Evolutionary conservation across 2,329 filamentous ascomycete genomes (phyloP), one percentile per base, ranked within the genome.

Genomic region (Paraphoma chrysanthemicola): DNA sequence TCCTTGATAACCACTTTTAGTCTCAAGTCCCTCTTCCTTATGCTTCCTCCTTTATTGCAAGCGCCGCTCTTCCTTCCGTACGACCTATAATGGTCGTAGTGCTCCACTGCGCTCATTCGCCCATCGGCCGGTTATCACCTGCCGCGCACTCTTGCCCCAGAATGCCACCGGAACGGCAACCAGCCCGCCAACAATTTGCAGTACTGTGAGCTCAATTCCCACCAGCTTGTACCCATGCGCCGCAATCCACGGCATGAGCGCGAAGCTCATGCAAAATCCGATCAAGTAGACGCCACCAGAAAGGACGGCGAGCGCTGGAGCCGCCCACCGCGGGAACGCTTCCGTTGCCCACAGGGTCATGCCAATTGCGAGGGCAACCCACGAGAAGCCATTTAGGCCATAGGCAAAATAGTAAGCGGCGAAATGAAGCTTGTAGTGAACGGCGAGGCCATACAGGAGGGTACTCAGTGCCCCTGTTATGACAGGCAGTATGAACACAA

Each of bases 161-260:
- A 74, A 73, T 0, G 68, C 69, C n/a, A 72, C 59, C 1, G 70
- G 71, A 31, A 72, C 30, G 4, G 63, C 62, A 3, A 73, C 54
- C 5, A 72, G 30, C 3, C 71, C 71, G 11, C 59, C 48, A 1
- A 64, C 44, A 16, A 79, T 52, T 59, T 81, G 58, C 60, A 79
- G 53, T 42, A 73, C 44, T 67, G 73, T 48, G 65, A 78, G 54
- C 60, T 80, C 48, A 62, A 78, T 56, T 45, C 74, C 62, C 44
- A 75, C 57, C 52, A 71, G 31, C 65, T 69, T 53, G 47, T 61
- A 70, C 0, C 69, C 70, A 18, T 74, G 69, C 6, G 62, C 52
- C 0, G 43, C 42, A 10, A 72, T 64, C 70, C 70, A 74, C 1
- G 66, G 68, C 0, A 58, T 53, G 1, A 71, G 55, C 1, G 53